phyloP scores from a whole-genome alignment of 2,329 filamentous ascomycete genomes.

The Colletotrichum musicola region DNA sequence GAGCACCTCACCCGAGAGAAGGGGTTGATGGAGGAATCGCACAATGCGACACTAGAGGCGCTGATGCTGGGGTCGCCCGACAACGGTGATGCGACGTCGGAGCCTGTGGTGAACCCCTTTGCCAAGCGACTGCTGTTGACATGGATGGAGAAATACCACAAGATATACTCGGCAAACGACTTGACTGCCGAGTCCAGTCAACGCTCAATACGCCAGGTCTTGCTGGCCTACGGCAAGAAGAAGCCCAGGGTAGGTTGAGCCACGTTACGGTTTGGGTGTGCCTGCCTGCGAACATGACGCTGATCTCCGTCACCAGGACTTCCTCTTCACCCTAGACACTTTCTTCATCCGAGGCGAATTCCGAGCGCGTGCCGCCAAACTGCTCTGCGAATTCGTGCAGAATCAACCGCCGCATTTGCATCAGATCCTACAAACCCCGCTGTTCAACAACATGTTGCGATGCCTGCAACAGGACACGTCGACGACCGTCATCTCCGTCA shows the following conservation, averaged over 20 bases:
- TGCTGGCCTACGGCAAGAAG: slow-evolving; percentile 74
- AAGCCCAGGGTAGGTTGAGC: slow-evolving; percentile 65
- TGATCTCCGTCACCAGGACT: slow-evolving; percentile 60
- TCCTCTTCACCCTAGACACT: slow-evolving; percentile 74
- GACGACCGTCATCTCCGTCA: slow-evolving; percentile 80
- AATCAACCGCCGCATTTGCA: slow-evolving; percentile 85
- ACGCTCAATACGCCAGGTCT: slow-evolving; percentile 62
- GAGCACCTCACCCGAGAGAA: slow-evolving; percentile 46
- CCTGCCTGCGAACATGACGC: slow-evolving; percentile 15
- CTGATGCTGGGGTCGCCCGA: slow-evolving; percentile 73
- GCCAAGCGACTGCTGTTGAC: slow-evolving; percentile 67
- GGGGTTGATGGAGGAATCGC: slow-evolving; percentile 71
- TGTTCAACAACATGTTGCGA: slow-evolving; percentile 78
- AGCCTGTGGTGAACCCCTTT: slow-evolving; percentile 59
- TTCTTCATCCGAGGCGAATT: slow-evolving; percentile 74
- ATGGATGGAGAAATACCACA: slow-evolving; percentile 65
- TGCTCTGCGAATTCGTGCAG: slow-evolving; percentile 80
- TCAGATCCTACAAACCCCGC: slow-evolving; percentile 76
- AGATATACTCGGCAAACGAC: slow-evolving; percentile 48
- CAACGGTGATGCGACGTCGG: slow-evolving; percentile 59
- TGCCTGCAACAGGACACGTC: slow-evolving; percentile 84
- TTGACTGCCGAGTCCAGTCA: slow-evolving; percentile 59
- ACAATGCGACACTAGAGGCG: slow-evolving; percentile 74
- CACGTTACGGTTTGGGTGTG: neutral
- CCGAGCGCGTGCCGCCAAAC: slow-evolving; percentile 72